phyloP scores from a whole-genome alignment of 352 stramenopile species.

The Thraustochytrium striatum region DNA sequence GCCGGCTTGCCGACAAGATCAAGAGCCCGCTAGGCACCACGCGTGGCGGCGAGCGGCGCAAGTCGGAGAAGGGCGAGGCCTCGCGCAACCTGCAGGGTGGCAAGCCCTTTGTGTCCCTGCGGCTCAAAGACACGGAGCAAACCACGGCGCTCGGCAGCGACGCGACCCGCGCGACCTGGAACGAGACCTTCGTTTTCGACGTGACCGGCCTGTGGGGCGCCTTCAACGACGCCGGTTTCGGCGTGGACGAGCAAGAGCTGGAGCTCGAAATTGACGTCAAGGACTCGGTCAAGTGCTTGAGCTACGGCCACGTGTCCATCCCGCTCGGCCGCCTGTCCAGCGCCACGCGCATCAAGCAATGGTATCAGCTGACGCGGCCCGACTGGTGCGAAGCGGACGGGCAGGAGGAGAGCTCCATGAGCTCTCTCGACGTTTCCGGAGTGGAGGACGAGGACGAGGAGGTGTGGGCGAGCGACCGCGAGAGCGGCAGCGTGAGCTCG shows the following conservation, averaged over 20 bases:
- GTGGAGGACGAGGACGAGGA: not conserved
- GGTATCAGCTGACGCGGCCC: constrained; percentile 34
- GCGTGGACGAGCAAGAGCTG: not conserved
- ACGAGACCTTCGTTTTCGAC: constrained; percentile 43
- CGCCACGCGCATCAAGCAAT: constrained; percentile 10
- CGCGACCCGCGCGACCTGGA: not conserved
- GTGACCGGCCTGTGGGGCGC: constrained; percentile 20
- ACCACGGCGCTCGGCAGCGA: constrained; percentile 3
- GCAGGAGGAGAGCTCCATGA: no score
- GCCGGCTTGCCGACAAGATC: not conserved
- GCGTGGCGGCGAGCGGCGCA: not conserved
- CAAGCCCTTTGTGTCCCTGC: constrained; percentile 25
- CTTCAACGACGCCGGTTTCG: not conserved
- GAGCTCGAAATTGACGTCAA: constrained; percentile 18
- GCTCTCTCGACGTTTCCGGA: no score
- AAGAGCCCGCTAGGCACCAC: not conserved
- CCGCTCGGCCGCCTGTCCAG: constrained; percentile 21
- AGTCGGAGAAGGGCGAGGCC: not conserved
- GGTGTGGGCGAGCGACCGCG: not conserved
- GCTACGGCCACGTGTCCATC: constrained; percentile 17
- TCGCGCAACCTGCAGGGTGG: not conserved
- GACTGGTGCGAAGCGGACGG: not conserved
- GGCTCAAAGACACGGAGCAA: constrained; percentile 22
- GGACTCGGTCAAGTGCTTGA: constrained; percentile 28
- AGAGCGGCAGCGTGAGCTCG: not conserved